Base-by-base conservation (phyloP, 139 green algal species). In the Ostreobium quekettii region DNA sequence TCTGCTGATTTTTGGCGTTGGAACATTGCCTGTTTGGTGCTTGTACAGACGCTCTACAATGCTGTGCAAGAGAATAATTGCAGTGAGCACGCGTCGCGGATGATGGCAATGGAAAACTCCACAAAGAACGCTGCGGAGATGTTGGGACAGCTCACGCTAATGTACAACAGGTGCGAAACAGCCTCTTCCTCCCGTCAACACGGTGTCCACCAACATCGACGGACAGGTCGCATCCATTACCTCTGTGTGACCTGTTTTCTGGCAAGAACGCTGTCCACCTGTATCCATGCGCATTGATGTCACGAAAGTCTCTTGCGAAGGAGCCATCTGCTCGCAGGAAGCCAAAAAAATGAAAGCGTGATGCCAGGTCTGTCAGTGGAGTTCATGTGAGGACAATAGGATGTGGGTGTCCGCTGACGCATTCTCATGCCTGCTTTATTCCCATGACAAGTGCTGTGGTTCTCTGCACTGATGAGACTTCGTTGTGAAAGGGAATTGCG, bases 61-160 rank as follows among this genome's bases (percentile, higher is more conserved):
- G 85, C 81, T 1, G 79, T 96, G 74, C 78, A 95, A n/a, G 95
- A 99, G 83, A 99, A 97, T 85, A 90, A 91, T 78, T 94, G 85
- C 79, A 89, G 73, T 49, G 95, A 99, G 87, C 84, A 96, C 65
- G 94, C 88, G 22, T 90, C 85, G 1, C 86, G 95, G 65, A 98
- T 99, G 95, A 76, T 53, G 64, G 95, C 95, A 49, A 99, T 99
- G 95, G 95, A 99, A 80, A 95, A 85, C 78, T 96, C 89, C 30
- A 96, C 90, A 59, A 96, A 97, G 78, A 96, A 93, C 64, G 95
- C 95, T 1, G 83, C 72, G 24, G 95, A 99, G 69, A 97, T 99
- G 86, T 82, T 99, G 33, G 80, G 78, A 53, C 89, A 87, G 74
- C 87, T 99, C 4, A 98, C 93, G 26, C 85, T 99, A 28, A 78